Percentiles rank a stretch among this genome's conserved stretches.
phyloP scores from a whole-genome alignment of 805 yeast genomes.

The Saccharomyces paradoxus region DNA sequence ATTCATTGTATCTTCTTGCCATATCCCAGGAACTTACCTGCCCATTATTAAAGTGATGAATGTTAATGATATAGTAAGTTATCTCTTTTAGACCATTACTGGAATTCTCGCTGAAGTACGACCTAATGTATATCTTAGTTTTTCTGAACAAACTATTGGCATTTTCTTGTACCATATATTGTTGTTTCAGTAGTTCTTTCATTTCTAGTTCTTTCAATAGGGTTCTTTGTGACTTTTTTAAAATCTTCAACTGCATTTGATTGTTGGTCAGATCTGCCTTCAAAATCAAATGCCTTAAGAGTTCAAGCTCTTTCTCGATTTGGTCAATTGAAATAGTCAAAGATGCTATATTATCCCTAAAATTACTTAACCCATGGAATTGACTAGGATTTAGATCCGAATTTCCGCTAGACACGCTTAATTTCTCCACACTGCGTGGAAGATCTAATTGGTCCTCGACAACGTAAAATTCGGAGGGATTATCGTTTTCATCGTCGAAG shows the following conservation, averaged over 20 bases:
- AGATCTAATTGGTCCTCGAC: conserved; percentile 1
- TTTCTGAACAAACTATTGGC: conserved; percentile 70
- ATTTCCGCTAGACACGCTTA: neutral
- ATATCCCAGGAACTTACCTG: conserved; percentile 77
- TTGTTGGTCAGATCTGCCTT: conserved; percentile 86
- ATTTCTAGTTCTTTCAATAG: conserved; percentile 63
- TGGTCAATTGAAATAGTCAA: conserved; percentile 50
- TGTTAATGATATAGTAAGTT: conserved; percentile 67
- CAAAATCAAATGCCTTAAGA: conserved; percentile 57
- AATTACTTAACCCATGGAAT: conserved; percentile 14
- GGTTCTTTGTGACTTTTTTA: conserved; percentile 59
- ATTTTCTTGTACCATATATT: conserved; percentile 72
- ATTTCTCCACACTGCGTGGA: neutral
- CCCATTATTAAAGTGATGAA: conserved; percentile 46
- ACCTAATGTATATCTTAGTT: conserved; percentile 43
- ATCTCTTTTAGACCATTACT: conserved; percentile 47
- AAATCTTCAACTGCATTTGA: conserved; percentile 54
- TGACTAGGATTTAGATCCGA: neutral
- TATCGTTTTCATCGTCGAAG: conserved; percentile 6
- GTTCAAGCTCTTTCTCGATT: conserved; percentile 51
- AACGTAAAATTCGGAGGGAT: neutral
- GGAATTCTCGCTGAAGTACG: conserved; percentile 44
- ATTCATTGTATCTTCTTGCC: conserved; percentile 84
- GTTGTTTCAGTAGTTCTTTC: conserved; percentile 70
- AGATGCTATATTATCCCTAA: conserved; percentile 59